Evolutionary conservation across 805 yeast species (phyloP), one percentile per base, ranked within the genome.

Genomic region (Suhomyces faveliae): DNA sequence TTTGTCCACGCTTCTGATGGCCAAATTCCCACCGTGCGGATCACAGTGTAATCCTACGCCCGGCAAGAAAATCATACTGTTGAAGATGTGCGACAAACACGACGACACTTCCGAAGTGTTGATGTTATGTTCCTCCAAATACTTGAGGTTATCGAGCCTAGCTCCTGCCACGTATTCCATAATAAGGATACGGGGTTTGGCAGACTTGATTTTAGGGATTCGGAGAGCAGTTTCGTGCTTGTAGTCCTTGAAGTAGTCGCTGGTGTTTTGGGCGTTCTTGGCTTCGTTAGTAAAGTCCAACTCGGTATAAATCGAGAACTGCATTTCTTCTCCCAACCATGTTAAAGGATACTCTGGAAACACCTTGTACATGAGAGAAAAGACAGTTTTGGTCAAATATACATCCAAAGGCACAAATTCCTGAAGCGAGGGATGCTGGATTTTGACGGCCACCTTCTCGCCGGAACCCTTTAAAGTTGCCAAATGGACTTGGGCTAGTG

Each of bases 1-100:
- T 7, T 17, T 37, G 15, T 61, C 59, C 8, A 62, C 46, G 9
- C 66, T 57, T 47, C 90, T 73, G 19, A 94, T 89, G 0, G 98
- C 97, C 50, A 94, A 71, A 60, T 94, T 94, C 0, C 99, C 99
- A 9, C 96, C 96, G 64, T 94, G 99, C 1, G 99, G 99, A 64
- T 94, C 99, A 70, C 99, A 94, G 64, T 94, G 99, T 38, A 94
- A 79, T 0, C 92, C 89, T 19, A 89, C 96, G 22, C 83, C 84
- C 0, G 97, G 96, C 2, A 95, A 85, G 71, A 94, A 94, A 35
- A 94, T 89, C 99, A 94, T 94, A 60, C 83, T 84, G 70, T 92
- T 89, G 73, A 94, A 94, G 23, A 89, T 84, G 57, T 92, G 96
- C 0, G 97, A 83, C 33, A 94, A 73, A 62, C 97, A 92, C 5